Base-by-base conservation (phyloP, 2,329 filamentous ascomycete genomes). In the Cordyceps militaris region DNA sequence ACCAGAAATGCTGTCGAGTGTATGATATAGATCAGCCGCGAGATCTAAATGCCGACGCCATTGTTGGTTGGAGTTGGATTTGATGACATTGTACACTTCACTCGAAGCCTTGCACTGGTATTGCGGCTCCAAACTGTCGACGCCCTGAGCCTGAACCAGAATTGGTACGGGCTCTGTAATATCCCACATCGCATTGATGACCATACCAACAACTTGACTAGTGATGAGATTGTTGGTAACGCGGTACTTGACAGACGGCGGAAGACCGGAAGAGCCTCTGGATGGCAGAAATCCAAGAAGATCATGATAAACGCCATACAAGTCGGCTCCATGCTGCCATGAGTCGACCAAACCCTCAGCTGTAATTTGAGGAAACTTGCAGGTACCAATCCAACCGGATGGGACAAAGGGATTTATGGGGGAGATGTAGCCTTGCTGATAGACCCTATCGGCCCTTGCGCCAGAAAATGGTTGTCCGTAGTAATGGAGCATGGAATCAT, bases 221-320 rank as follows among this genome's bases (percentile, higher is more conserved):
- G 90, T 94, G 66, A 95, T 93, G 52, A 85, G 78, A 70, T 94
- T 94, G 68, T 89, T 89, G 0, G 89, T 92, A 11, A 93, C 88
- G 55, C 89, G 80, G 70, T 86, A 93, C 50, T 70, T 71, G 34
- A 89, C 76, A 16, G 74, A 75, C 9, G 64, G 62, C 4, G 64
- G 62, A 73, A 75, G 77, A 28, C 77, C 67, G 13, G 70, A 63
- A 21, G 65, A 61, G 38, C 77, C 70, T 3, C 73, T 71, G 6
- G 68, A 60, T 0, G 89, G 89, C 1, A 94, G 73, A 68, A 93
- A 89, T 2, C 73, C 67, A 0, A 94, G 77, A 5, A 89, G 73
- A 61, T 83, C 80, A 64, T 86, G 82, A 67, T 95, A 94, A 9
- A 93, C 88, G n/a, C 73, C 80, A 66, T 84, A 90, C 0, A 94